Evolutionary conservation across 83 land plant genomes (phyloP).

Genomic region (Diphasiastrum complanatum): DNA sequence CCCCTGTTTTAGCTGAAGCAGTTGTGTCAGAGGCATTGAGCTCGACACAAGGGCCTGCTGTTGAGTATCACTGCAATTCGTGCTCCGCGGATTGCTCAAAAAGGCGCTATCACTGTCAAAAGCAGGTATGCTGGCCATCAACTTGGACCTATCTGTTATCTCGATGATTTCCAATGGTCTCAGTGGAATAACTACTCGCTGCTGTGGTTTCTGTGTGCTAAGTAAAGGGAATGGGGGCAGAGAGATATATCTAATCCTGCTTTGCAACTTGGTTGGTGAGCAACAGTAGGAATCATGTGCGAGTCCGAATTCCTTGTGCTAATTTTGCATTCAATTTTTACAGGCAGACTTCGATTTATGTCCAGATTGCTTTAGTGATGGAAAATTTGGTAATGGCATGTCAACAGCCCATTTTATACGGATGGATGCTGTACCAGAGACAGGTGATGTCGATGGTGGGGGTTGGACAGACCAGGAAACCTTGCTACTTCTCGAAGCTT

Average conservation of each 20-base stretch:
- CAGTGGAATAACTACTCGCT: background rate
- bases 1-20: conserved; percentile 5
- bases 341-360: conserved; percentile 63
- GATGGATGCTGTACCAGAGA: conserved; percentile 38
- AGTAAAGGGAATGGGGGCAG: too few species aligned
- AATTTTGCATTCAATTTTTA: conserved; percentile 1
- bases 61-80: conserved; percentile 11
- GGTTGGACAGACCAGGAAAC: conserved; percentile 83
- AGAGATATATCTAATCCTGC: too few species aligned
- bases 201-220: background rate
- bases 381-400: conserved; percentile 58
- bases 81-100: conserved; percentile 14
- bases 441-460: conserved; percentile 52
- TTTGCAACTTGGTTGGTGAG: too few species aligned
- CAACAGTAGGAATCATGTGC: too few species aligned
- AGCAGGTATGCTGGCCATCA: conserved; percentile 7
- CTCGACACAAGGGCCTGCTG: background rate
- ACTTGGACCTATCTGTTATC: background rate
- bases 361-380: conserved; percentile 61
- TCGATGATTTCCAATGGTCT: background rate
- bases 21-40: conserved; percentile 5
- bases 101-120: conserved; percentile 14
- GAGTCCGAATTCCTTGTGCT: conserved; percentile 4
- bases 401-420: conserved; percentile 62
- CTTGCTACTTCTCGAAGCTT: conserved; percentile 57